phyloP scores from a whole-genome alignment of 805 yeast species.

The Metschnikowia colocasiae region DNA sequence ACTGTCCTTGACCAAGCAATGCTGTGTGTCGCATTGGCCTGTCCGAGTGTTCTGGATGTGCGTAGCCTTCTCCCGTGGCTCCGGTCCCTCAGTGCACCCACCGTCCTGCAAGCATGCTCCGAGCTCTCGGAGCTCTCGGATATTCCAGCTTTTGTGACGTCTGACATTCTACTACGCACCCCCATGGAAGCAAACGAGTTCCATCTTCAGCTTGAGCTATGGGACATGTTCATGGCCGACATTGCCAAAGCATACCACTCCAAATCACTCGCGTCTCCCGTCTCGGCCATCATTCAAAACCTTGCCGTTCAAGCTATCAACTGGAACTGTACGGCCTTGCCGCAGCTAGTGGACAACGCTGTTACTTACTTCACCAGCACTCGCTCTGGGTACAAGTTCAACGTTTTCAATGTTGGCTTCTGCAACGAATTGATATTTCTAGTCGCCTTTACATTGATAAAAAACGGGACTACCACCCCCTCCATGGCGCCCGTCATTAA shows the following conservation, averaged over 20 bases:
- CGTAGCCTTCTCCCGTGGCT: conserved; percentile 26
- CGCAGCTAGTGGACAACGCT: background rate
- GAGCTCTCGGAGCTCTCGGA: conserved; percentile 25
- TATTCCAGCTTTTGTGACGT: conserved; percentile 38
- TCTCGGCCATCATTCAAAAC: conserved; percentile 22
- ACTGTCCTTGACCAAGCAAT: conserved; percentile 2
- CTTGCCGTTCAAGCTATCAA: conserved; percentile 24
- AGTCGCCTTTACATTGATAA: conserved; percentile 22
- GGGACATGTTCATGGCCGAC: conserved; percentile 26
- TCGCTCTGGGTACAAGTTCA: conserved; percentile 21
- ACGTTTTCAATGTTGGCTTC: conserved; percentile 13
- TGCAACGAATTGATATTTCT: conserved; percentile 21
- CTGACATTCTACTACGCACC: conserved; percentile 38
- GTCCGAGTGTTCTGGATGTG: conserved; percentile 2
- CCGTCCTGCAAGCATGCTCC: conserved; percentile 31
- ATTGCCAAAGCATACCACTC: conserved; percentile 23
- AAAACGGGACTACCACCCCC: conserved; percentile 6
- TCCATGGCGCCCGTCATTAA: conserved; percentile 17
- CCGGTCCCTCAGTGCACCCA: conserved; percentile 27
- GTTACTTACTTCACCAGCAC: conserved; percentile 19
- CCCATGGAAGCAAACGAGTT: conserved; percentile 32
- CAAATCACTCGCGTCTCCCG: conserved; percentile 17
- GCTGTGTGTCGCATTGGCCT: conserved; percentile 5
- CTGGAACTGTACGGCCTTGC: conserved; percentile 19
- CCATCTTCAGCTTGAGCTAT: conserved; percentile 34